A percentile compares a stretch with the other conserved stretches of the same genome.
Conservation (phyloP, 352 stramenopile genomes). For the Lagenidium sp. region DNA sequence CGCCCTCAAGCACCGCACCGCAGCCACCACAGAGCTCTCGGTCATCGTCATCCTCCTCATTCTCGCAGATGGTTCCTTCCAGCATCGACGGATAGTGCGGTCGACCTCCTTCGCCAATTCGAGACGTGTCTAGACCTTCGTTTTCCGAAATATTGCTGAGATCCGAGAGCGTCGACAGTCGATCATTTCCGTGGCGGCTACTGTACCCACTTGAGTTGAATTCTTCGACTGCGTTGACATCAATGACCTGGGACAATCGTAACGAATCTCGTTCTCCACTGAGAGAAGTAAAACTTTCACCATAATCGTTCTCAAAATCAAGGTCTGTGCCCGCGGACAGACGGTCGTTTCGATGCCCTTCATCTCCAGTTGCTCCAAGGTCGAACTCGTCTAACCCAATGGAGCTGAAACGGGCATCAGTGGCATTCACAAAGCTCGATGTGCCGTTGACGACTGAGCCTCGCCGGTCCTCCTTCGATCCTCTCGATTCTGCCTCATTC, state of each 20-base stretch:
- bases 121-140: too few relatives aligned
- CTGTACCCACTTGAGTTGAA: slow-evolving; percentile 21
- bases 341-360: slow-evolving; percentile 23
- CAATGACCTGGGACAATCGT: slow-evolving; percentile 69
- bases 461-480: too few relatives aligned
- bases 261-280: slow-evolving; percentile 57
- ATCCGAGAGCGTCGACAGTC: slow-evolving; percentile 41
- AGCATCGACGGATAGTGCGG: slow-evolving; percentile 5
- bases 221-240: slow-evolving; percentile 49
- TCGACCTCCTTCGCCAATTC: too few relatives aligned
- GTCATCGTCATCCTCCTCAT: slow-evolving; percentile 63
- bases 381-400: slow-evolving; percentile 78
- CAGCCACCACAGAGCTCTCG: slow-evolving; percentile 66
- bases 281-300: slow-evolving; percentile 29
- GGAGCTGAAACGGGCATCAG: too few relatives aligned
- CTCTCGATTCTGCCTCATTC: too few relatives aligned
- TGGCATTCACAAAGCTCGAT: too few relatives aligned
- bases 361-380: slow-evolving; percentile 31
- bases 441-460: slow-evolving; percentile 13
- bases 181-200: slow-evolving; percentile 19
- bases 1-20: slow-evolving; percentile 54
- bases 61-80: slow-evolving; percentile 12
- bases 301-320: slow-evolving; percentile 46
- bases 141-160: slow-evolving; percentile 35
- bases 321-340: slow-evolving; percentile 63